Percentiles rank a stretch among this genome's conserved stretches.
phyloP scores from a whole-genome alignment of 129 eudicot species.

The Tanacetum coccineum region DNA sequence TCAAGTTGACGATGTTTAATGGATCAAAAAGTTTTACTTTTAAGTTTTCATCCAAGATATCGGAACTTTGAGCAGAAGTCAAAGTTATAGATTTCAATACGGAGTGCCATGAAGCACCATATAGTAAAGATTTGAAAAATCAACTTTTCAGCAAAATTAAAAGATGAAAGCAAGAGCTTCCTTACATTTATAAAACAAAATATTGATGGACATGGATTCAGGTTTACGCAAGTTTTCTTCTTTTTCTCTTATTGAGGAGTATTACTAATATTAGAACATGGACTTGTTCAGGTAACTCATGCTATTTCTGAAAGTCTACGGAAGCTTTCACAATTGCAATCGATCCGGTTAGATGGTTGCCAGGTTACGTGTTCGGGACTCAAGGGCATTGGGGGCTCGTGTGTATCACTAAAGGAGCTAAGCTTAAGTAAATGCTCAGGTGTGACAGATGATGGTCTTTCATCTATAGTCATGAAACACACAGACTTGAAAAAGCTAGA shows the following conservation, averaged over 20 bases:
- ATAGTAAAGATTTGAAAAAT: neutral
- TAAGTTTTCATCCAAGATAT: neutral
- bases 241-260: neutral
- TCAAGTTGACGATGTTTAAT: neutral
- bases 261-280: slow-evolving; percentile 18
- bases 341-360: slow-evolving; percentile 82
- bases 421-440: slow-evolving; percentile 90
- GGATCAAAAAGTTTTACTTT: neutral
- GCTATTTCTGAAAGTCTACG: slow-evolving; percentile 75
- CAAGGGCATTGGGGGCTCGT: slow-evolving; percentile 66
- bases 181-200: neutral
- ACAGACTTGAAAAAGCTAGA: slow-evolving; percentile 68
- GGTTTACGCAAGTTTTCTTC: neutral
- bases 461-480: slow-evolving; percentile 65
- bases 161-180: neutral
- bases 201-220: neutral
- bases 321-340: slow-evolving; percentile 64
- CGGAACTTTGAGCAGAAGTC: neutral
- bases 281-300: slow-evolving; percentile 59
- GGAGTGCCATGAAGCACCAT: neutral
- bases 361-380: slow-evolving; percentile 73
- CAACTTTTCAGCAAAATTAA: neutral
- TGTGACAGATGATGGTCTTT: slow-evolving; percentile 88
- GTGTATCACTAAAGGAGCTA: slow-evolving; percentile 64
- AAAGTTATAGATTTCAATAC: neutral